Conservation (phyloP, 1,284 basidiomycete species). For the Termitomyces sp. region DNA sequence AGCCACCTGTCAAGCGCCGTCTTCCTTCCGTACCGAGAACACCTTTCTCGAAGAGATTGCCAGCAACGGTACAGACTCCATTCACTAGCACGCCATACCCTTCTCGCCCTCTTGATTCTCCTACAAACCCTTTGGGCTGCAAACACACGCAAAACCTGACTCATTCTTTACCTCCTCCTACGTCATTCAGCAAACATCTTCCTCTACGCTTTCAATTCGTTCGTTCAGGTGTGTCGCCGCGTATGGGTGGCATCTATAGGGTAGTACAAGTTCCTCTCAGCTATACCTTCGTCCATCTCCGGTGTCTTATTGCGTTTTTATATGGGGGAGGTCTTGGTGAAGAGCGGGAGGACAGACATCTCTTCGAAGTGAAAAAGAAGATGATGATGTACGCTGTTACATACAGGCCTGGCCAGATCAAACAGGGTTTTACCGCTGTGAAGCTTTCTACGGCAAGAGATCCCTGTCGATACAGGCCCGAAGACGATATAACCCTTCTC, state of each 20-base stretch:
- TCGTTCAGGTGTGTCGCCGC: slow-evolving; percentile 24
- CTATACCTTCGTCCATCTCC: slow-evolving; percentile 65
- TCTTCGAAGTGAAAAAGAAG: slow-evolving; percentile 54
- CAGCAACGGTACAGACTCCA: slow-evolving; percentile 22
- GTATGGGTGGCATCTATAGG: slow-evolving; percentile 49
- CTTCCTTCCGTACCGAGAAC: slow-evolving; percentile 15
- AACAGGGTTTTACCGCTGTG: slow-evolving; percentile 39
- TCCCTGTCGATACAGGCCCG: slow-evolving; percentile 41
- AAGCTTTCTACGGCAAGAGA: slow-evolving; percentile 56
- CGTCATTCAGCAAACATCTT: slow-evolving; percentile 50
- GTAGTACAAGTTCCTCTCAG: slow-evolving; percentile 64
- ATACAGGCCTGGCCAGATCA: slow-evolving; percentile 49
- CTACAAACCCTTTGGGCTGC: slow-evolving; percentile 51
- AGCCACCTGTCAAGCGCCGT: slow-evolving; percentile 17
- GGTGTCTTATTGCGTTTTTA: slow-evolving; percentile 56
- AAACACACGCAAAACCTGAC: slow-evolving; percentile 29
- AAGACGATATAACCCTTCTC: slow-evolving; percentile 27
- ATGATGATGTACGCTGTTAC: slow-evolving; percentile 33
- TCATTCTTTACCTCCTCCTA: slow-evolving; percentile 38
- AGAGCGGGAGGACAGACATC: slow-evolving; percentile 35
- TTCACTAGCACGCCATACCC: slow-evolving; percentile 28
- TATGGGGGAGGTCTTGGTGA: slow-evolving; percentile 36
- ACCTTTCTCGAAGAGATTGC: slow-evolving; percentile 12
- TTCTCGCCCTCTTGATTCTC: slow-evolving; percentile 42
- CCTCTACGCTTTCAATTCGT: slow-evolving; percentile 64